phyloP scores from a whole-genome alignment of 495 filamentous ascomycete genomes.

The Aspergillus leporis region DNA sequence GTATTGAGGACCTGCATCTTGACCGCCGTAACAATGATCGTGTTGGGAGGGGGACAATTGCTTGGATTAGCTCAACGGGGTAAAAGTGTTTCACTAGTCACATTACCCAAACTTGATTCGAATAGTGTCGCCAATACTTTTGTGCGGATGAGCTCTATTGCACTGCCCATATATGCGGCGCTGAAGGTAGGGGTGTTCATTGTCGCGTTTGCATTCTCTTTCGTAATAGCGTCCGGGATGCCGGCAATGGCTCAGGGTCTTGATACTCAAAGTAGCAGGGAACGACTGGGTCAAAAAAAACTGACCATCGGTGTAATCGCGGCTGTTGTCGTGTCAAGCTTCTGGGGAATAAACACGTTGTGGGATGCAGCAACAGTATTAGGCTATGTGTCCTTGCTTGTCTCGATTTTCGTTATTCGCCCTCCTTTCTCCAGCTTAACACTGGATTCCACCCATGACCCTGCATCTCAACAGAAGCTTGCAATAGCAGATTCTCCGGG shows the following conservation, averaged over 20 bases:
- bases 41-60: slow-evolving; percentile 31
- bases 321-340: slow-evolving; percentile 29
- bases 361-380: slow-evolving; percentile 35
- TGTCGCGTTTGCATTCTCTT: slow-evolving; percentile 50
- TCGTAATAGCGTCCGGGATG: slow-evolving; percentile 44
- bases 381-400: slow-evolving; percentile 48
- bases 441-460: background rate
- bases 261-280: slow-evolving; percentile 14
- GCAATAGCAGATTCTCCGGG: slow-evolving; percentile 12
- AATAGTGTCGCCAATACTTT: slow-evolving; percentile 21
- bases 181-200: slow-evolving; percentile 57
- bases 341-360: slow-evolving; percentile 34
- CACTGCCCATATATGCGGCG: slow-evolving; percentile 57
- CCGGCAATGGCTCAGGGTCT: slow-evolving; percentile 26
- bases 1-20: slow-evolving; percentile 13
- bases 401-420: slow-evolving; percentile 45
- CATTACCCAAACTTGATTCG: slow-evolving; percentile 21
- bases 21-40: slow-evolving; percentile 26
- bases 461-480: slow-evolving; percentile 17
- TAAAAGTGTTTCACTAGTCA: slow-evolving; percentile 12
- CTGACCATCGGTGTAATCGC: slow-evolving; percentile 30
- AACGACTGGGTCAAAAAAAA: slow-evolving; percentile 32
- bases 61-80: slow-evolving; percentile 15
- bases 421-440: slow-evolving; percentile 33
- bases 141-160: slow-evolving; percentile 36